Base-by-base conservation (phyloP, 1,284 basidiomycete species). In the Ganoderma boninense region DNA sequence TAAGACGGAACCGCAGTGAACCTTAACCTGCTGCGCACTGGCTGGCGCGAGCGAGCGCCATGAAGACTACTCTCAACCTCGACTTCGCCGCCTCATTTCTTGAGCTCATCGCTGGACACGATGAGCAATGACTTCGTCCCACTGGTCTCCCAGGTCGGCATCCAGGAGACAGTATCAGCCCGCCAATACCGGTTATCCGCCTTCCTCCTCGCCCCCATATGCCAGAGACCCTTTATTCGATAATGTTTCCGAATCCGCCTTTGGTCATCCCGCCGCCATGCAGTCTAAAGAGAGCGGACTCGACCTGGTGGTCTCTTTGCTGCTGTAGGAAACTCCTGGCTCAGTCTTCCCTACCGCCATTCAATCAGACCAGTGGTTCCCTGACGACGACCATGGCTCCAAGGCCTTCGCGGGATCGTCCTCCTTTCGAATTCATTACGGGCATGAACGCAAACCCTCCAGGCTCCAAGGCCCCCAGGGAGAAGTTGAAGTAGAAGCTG, bases 161-260 rank as follows among this genome's bases (percentile, higher is more conserved):
- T 79, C 87, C 57, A 79, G 80, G 4, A 83, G 85, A 74, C 82
- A 86, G 76, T 92, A 92, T 77, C 82, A 82, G 69, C 88, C 87
- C 68, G 84, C 89, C 14, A 85, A 85, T 78, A 84, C 85, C 76
- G 87, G 87, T 71, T 90, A 90, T 78, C 88, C 88, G 59, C 87
- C 90, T 44, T 84, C 86, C 61, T 79, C 83, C 67, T 74, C 78
- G 16, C 67, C 72, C 35, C 71, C 73, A n/a, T 71, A 70, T n/a
- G 74, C 67, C 52, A 83, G 94, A 80, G 92, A 95, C 80, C 92
- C 93, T 1, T 95, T 95, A 80, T 94, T 94, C 80, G 91, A 93
- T 81, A 85, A 89, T 73, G 76, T 84, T 42, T 88, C 89, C 23
- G 90, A 92, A 81, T 90, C 90, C 42, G 88, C 88, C 32, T 92